These are phyloP conservation scores for Nidularia pulvinata DNA, from an alignment of 768 basidiomycete species.

Conservation along the genomic window DNA sequence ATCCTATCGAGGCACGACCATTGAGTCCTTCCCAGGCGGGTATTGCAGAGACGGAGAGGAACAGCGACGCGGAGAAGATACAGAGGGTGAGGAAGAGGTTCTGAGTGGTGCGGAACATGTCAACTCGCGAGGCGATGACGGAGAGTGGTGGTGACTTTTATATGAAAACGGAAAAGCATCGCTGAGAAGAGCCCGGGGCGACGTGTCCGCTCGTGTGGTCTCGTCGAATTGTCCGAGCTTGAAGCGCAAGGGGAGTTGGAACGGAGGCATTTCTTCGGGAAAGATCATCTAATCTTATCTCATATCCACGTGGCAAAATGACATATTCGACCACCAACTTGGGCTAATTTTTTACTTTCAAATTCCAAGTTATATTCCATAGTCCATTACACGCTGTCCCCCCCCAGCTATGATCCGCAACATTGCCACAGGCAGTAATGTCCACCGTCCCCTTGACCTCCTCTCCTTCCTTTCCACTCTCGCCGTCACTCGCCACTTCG, in stretches of 20 bases:
- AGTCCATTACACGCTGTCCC: neutral
- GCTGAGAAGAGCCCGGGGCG: slow-evolving; percentile 6
- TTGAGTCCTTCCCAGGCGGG: slow-evolving; percentile 42
- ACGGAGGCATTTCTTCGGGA: no score
- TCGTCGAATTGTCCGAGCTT: slow-evolving; percentile 19
- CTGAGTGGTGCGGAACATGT: slow-evolving; percentile 1
- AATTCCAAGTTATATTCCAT: neutral
- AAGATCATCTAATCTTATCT: neutral
- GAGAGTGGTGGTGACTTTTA: slow-evolving; percentile 2
- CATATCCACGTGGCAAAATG: neutral
- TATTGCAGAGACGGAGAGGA: slow-evolving; percentile 23
- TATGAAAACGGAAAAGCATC: slow-evolving; percentile 25
- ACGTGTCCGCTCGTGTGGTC: slow-evolving; percentile 11
- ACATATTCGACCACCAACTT: neutral
- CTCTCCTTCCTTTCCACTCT: neutral
- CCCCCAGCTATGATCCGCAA: neutral
- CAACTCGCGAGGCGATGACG: slow-evolving; percentile 6
- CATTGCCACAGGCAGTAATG: no score
- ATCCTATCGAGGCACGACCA: slow-evolving; percentile 30
- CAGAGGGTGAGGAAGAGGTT: slow-evolving; percentile 2
- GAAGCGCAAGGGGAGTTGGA: neutral
- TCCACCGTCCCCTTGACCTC: neutral
- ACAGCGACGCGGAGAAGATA: slow-evolving; percentile 16
- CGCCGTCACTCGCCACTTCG: neutral
- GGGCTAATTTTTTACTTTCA: neutral